Base-by-base conservation (phyloP, 108 stramenopile genomes). In the Conticribra guillardii region DNA sequence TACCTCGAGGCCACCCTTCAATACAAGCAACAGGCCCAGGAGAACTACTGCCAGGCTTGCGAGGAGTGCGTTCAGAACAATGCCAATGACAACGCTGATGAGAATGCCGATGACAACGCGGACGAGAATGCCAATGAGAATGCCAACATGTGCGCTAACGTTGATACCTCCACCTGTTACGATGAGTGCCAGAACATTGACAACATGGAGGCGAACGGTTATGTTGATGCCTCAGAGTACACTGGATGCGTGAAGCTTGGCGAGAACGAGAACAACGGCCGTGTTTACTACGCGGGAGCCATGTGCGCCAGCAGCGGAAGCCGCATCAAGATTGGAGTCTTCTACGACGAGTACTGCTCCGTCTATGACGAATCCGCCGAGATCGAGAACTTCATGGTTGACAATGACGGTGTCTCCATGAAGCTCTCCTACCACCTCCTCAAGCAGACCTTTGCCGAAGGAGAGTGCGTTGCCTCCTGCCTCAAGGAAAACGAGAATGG, bases 271-370 rank as follows among this genome's bases (percentile, higher is more conserved):
- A 87, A 87, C 60, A 74, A 90, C 67, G 80, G 65, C 64, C 64
- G 72, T 31, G 30, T 48, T 0, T 80, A 72, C 46, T 81, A 82
- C 48, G 90, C 89, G 46, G 93, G 88, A 27, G 86, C 91, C 49
- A 73, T 88, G 60, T 89, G 93, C 61, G 82, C 89, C 30, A 75
- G 73, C 49, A 32, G 34, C 27, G 91, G 93, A 71, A 63, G 63
- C 76, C 89, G 91, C 64, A 92, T 95, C 78, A 92, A 92, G 76
- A 92, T 95, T 76, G 93, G 89, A 76, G 80, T 95, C 54, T 95
- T 92, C 60, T 75, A 77, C 14, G 93, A 95, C 65, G 76, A 90
- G 62, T 22, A 89, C 15, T 95, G 93, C 77, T 71, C 67, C 50
- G 45, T 63, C 32, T 73, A 64, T 24, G 88, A 89, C 30, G 67